Evolutionary conservation across 768 basidiomycete genomes (phyloP), one percentile per base, ranked within the genome.

Genomic region (Hortiboletus flavorubellus): DNA sequence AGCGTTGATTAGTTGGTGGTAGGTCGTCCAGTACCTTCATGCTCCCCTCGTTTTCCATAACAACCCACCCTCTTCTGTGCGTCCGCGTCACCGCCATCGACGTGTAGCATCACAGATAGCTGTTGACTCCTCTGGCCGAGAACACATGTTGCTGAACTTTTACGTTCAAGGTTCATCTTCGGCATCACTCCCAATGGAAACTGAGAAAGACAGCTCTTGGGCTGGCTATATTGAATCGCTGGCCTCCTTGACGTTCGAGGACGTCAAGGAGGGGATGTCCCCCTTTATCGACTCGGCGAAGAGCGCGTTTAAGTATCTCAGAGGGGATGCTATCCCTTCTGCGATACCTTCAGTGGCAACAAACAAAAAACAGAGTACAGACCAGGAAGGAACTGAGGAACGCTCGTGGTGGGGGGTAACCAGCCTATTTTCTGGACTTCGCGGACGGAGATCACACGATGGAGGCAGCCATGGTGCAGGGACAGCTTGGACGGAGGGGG

Each of bases 131-230:
- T 65, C 80, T 10, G 91, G 91, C 1, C 80, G 84, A 40, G 90
- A 93, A 67, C 91, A 93, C 61, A 85, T 93, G 83, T 78, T 91
- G 31, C 78, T 93, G 67, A 86, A 86, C 42, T 93, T 93, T 72
- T 93, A 86, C 61, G 78, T 93, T 29, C 81, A 89, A 73, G 85
- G 84, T 37, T 74, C 77, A 45, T 73, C 78, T 37, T 54, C 59
- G 8, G 51, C 68, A 3, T 63, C 71, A 8, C 66, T 73, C 6
- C n/a, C 38, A 26, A 18, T 33, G 34, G 41, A 59, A 50, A 78
- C 80, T 15, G 62, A 61, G 46, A 49, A 57, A 41, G 56, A 55
- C 16, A 31, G 23, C 12, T 56, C 54, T 33, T 58, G 55, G 58
- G 7, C 40, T 9, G 68, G 74, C 9, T 79, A 79, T 59, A 54